Conservation (phyloP, 208 protist genomes). For the Leishmania turanica region DNA sequence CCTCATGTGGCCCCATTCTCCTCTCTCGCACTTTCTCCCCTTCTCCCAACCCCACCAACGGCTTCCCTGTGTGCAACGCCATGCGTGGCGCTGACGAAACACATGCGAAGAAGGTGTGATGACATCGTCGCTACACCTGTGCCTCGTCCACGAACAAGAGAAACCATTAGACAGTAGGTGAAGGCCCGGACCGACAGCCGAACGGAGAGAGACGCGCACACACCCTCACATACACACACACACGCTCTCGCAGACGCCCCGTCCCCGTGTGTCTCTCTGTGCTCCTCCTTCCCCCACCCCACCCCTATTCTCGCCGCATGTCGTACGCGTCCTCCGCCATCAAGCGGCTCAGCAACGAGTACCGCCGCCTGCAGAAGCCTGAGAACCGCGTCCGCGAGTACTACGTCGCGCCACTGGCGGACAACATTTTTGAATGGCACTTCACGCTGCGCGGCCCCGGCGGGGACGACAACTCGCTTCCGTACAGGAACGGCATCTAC, state of each 20-base stretch:
- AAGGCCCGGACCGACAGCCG: not conserved
- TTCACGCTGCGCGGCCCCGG: slow-evolving; percentile 96
- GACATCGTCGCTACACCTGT: not conserved
- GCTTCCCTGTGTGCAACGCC: not conserved
- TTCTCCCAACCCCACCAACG: not conserved
- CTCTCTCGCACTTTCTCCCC: not conserved
- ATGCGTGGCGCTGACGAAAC: not conserved
- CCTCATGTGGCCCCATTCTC: not conserved
- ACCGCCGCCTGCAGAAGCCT: slow-evolving; percentile 41
- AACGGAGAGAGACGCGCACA: not conserved
- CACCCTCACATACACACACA: not conserved
- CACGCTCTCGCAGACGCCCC: not conserved
- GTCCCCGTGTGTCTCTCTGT: not conserved
- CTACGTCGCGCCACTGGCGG: slow-evolving; percentile 65
- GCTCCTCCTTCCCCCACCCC: not conserved
- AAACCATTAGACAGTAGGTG: not conserved
- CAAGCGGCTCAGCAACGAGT: slow-evolving; percentile 72
- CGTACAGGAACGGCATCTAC: slow-evolving; percentile 86
- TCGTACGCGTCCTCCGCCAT: slow-evolving; percentile 52
- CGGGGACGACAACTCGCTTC: slow-evolving; percentile 23
- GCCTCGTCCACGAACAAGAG: not conserved
- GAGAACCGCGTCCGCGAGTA: slow-evolving; percentile 66
- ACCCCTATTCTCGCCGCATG: slow-evolving; percentile 11
- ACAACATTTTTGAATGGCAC: slow-evolving; percentile 99
- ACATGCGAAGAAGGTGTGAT: not conserved